phyloP scores from a whole-genome alignment of 495 filamentous ascomycete genomes.

The Hypoxylon perforatum region DNA sequence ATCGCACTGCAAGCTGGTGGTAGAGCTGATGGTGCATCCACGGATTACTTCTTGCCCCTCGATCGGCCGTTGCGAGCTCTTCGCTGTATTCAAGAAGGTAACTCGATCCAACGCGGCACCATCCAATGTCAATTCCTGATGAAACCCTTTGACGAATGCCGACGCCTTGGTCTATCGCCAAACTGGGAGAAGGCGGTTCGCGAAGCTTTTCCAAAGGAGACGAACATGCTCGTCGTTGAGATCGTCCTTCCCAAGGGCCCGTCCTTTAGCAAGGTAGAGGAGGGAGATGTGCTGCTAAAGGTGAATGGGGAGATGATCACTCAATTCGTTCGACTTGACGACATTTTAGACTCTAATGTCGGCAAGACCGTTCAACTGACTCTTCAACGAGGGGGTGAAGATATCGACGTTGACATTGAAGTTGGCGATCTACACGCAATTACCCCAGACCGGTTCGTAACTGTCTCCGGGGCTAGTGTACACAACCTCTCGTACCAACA shows the following conservation, averaged over 20 bases:
- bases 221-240: conserved; percentile 96
- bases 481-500: conserved; percentile 97
- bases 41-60: conserved; percentile 96
- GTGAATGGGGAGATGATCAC: conserved; percentile 95
- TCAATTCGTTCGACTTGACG: conserved; percentile 92
- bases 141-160: conserved; percentile 97
- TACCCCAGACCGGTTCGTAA: conserved; percentile 94
- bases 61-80: conserved; percentile 89
- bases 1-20: conserved; percentile 96
- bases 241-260: conserved; percentile 93
- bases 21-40: conserved; percentile 91
- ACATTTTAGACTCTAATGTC: conserved; percentile 90
- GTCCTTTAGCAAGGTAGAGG: conserved; percentile 83
- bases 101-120: conserved; percentile 85
- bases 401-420: conserved; percentile 84
- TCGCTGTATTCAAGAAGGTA: conserved; percentile 80
- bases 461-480: conserved; percentile 92
- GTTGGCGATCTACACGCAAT: conserved; percentile 95
- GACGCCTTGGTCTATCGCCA: conserved; percentile 83
- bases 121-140: conserved; percentile 98
- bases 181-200: conserved; percentile 88
- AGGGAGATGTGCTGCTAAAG: conserved; percentile 94
- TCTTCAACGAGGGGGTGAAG: conserved; percentile 87
- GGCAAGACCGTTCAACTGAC: conserved; percentile 76
- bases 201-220: conserved; percentile 87